Conservation (phyloP, 257 asterid genomes). For the Solanum rostratum region DNA sequence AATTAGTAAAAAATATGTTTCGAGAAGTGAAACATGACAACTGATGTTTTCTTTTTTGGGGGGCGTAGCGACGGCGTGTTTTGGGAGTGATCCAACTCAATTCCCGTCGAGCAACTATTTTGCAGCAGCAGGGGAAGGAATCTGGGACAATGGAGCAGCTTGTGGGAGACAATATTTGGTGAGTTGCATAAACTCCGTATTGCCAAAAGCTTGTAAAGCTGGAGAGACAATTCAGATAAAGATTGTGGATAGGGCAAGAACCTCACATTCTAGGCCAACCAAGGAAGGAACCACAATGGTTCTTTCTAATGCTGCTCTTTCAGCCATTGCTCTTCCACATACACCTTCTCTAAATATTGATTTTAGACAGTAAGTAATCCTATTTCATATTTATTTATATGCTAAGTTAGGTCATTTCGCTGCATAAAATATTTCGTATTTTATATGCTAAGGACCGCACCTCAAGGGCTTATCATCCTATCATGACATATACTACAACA, state of each 20-base stretch:
- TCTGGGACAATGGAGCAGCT: constrained; percentile 82
- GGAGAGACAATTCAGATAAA: constrained; percentile 34
- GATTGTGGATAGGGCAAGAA: constrained; percentile 53
- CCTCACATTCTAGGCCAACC: constrained; percentile 28
- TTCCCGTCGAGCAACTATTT: constrained; percentile 60
- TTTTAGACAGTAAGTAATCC: constrained; percentile 44
- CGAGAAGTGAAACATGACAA: neutral
- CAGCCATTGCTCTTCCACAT: constrained; percentile 23
- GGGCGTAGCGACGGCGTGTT: constrained; percentile 55
- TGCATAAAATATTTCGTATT: no score
- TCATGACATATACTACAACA: no score
- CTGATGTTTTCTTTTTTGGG: neutral
- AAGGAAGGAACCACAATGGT: constrained; percentile 37
- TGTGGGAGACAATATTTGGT: constrained; percentile 77
- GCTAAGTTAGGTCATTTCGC: neutral
- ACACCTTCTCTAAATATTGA: constrained; percentile 40
- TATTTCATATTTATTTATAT: no score
- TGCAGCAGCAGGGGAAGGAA: constrained; percentile 74
- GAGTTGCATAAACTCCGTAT: constrained; percentile 46
- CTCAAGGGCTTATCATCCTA: no score
- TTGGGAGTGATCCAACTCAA: constrained; percentile 35
- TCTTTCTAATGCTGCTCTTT: constrained; percentile 36
- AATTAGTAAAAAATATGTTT: no score
- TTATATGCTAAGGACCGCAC: no score
- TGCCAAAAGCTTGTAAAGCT: constrained; percentile 28